Evolutionary conservation across 345 rosid genomes (phyloP).

Genomic region (Aurinia saxatilis): DNA sequence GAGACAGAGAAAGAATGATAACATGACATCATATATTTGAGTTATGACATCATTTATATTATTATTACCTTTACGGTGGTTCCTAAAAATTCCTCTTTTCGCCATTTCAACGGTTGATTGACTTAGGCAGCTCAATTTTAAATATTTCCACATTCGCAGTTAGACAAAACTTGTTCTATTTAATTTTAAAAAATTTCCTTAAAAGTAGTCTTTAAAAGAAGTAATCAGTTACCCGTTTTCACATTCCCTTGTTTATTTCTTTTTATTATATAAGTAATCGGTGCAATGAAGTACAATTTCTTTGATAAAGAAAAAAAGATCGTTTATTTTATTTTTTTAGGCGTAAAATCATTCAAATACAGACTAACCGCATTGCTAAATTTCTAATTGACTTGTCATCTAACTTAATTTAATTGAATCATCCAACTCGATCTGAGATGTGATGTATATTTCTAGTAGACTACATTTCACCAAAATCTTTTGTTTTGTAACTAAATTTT

Average conservation of each 20-base stretch:
- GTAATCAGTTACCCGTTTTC: constrained; percentile 10
- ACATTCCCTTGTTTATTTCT: constrained; percentile 5
- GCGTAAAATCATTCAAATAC: too few relatives aligned
- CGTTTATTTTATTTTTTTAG: too few relatives aligned
- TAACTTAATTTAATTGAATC: too few relatives aligned
- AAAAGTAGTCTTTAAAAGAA: constrained; percentile 10
- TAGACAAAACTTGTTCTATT: constrained; percentile 5
- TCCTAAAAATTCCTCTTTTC: constrained; percentile 16
- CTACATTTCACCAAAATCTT: too few relatives aligned
- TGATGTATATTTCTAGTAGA: too few relatives aligned
- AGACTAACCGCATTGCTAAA: too few relatives aligned
- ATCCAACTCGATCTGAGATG: too few relatives aligned
- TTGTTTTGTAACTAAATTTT: too few relatives aligned
- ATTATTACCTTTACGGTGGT: constrained; percentile 15
- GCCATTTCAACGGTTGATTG: constrained; percentile 29
- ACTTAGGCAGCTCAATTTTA: constrained; percentile 17
- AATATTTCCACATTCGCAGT: constrained; percentile 25
- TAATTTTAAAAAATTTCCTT: background rate
- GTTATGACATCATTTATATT: background rate
- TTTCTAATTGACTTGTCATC: too few relatives aligned
- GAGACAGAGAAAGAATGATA: background rate
- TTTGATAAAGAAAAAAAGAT: too few relatives aligned
- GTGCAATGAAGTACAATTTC: too few relatives aligned
- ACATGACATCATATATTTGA: constrained; percentile 4
- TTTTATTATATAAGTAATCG: too few relatives aligned